Base-by-base conservation (phyloP, 2,329 filamentous ascomycete genomes). In the Xenoacremonium recifei region DNA sequence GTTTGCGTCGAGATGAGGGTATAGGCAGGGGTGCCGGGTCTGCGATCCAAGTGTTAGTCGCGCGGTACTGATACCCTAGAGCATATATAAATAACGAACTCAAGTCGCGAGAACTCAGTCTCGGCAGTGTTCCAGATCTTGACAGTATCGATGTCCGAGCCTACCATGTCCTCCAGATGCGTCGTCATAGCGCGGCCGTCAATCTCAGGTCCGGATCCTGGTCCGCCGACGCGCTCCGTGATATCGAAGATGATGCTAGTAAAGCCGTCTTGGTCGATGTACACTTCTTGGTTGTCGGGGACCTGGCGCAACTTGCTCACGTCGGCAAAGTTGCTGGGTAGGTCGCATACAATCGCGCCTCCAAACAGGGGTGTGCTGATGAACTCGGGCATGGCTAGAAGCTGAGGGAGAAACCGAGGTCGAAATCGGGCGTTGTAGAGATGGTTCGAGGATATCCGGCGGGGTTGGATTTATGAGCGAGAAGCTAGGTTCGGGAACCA, bases 231-330 rank as follows among this genome's bases (percentile, higher is more conserved):
- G 42, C 87, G 85, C 70, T 96, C 85, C 40, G 87, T 86, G 59
- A 97, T 89, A 58, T 97, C 92, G 65, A 96, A 79, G 55, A 96
- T 91, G 63, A 96, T 83, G 67, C 80, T 90, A 3, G 88, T 89
- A 65, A 91, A 91, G 37, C 89, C 90, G 49, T 86, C 77, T 50
- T 80, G 77, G 62, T 95, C 89, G 59, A 96, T 84, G 70, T 84
- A 96, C 54, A 96, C 86, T 73, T 96, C 92, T 71, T 97, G 91
- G 65, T 95, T 87, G 63, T 92, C 85, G 37, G 87, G 87, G 5
- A 91, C 82, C 67, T 89, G 79, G 50, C 87, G 82, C 54, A 90
- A 76, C 40, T 78, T 77, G 69, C 85, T 89, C 44, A 88, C 84
- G 58, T 91, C 87, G 53, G 78, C 78, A 63, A 87, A 89, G 49